Evolutionary conservation across 805 yeast species (phyloP).

Genomic region (Hanseniaspora lachancei): DNA sequence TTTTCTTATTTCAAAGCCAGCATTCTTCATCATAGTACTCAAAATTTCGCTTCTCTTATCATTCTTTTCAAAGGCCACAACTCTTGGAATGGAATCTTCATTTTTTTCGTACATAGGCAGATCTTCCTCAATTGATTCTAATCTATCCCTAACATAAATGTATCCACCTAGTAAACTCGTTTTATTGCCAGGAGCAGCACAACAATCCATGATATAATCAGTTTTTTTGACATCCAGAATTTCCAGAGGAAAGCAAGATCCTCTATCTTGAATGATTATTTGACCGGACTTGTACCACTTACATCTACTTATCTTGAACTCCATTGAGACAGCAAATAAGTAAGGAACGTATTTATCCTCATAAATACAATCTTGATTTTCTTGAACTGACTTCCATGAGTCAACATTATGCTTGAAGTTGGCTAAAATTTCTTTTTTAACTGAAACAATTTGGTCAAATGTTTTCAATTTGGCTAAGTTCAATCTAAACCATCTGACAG

Average conservation of each 20-base stretch:
- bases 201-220: constrained; percentile 69
- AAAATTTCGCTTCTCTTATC: constrained; percentile 54
- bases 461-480: constrained; percentile 45
- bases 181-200: constrained; percentile 98
- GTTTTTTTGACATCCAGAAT: constrained; percentile 54
- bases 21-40: constrained; percentile 63
- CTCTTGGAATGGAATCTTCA: constrained; percentile 25
- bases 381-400: constrained; percentile 31
- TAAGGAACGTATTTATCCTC: constrained; percentile 62
- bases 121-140: constrained; percentile 15
- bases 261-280: constrained; percentile 86
- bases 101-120: constrained; percentile 7
- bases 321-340: constrained; percentile 71
- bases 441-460: constrained; percentile 22
- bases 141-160: constrained; percentile 26
- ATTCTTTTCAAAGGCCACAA: constrained; percentile 84
- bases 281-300: constrained; percentile 61
- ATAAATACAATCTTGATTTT: constrained; percentile 44
- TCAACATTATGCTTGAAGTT: constrained; percentile 35
- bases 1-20: constrained; percentile 39
- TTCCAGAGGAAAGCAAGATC: constrained; percentile 91
- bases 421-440: constrained; percentile 20
- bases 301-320: constrained; percentile 54
- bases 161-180: constrained; percentile 82
- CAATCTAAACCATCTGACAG: constrained; percentile 67